These are phyloP conservation scores for Fusarium proliferatum DNA, from an alignment of 2,329 filamentous ascomycete genomes.

Conservation along the genomic window DNA sequence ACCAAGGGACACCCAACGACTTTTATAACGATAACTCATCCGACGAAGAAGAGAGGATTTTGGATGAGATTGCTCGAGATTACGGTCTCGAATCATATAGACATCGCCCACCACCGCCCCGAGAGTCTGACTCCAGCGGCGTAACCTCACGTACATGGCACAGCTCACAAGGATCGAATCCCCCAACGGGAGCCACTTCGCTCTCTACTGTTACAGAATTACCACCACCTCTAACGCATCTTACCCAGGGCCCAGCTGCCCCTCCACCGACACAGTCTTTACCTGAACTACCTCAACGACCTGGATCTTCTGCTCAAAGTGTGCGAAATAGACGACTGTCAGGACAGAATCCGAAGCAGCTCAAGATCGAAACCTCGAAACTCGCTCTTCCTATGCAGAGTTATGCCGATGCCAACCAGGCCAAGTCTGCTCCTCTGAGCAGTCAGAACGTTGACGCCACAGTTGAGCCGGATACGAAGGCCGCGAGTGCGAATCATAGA, in stretches of 20 bases:
- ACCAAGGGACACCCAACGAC: constrained; percentile 56
- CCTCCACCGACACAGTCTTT: constrained; percentile 63
- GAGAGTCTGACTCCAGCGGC: constrained; percentile 85
- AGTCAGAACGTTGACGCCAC: constrained; percentile 13
- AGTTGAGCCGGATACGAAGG: constrained; percentile 13
- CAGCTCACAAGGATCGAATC: constrained; percentile 79
- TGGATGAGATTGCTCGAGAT: constrained; percentile 89
- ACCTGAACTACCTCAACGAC: constrained; percentile 56
- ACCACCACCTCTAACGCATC: constrained; percentile 36
- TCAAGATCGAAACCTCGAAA: constrained; percentile 84
- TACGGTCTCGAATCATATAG: constrained; percentile 83
- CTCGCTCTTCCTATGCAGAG: constrained; percentile 40
- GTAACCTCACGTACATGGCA: constrained; percentile 84
- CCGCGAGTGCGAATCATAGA: constrained; percentile 19
- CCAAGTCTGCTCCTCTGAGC: constrained; percentile 24
- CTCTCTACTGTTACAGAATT: constrained; percentile 77
- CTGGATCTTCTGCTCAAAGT: constrained; percentile 55
- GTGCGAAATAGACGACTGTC: constrained; percentile 84
- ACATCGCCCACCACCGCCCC: constrained; percentile 71
- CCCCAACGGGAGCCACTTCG: constrained; percentile 55
- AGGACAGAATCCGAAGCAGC: constrained; percentile 80
- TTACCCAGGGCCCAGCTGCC: constrained; percentile 46
- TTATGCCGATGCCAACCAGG: constrained; percentile 19
- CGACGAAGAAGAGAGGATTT: constrained; percentile 78
- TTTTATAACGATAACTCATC: constrained; percentile 73